Base-by-base conservation (phyloP, 176 grass and related monocot genomes). In the Carex kokanica region DNA sequence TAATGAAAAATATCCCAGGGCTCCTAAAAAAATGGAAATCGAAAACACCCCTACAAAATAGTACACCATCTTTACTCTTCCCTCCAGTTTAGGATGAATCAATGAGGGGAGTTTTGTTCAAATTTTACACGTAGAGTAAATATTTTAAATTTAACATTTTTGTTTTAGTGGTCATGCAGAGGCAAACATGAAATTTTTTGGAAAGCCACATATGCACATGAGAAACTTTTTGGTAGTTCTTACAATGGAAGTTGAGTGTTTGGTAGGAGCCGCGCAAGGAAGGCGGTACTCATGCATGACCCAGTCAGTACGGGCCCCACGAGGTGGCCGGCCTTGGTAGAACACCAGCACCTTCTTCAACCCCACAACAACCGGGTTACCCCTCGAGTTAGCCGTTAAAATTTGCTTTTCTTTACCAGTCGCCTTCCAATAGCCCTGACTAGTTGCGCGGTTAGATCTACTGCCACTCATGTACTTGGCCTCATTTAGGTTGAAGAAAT, bases 211-310 rank as follows among this genome's bases (percentile, higher is more conserved):
- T 21, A 45, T 20, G 36, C 16, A 45, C 38, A 12, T 8, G 41
- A 47, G 3, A 45, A 43, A 45, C 6, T 53, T 27, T 52, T 75
- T 27, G 43, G 5, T 75, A 75, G 31, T 61, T 21, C 84, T 86
- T 65, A 86, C 84, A 79, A 64, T 62, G 61, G 72, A 57, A 58
- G 65, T 78, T 78, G 84, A 79, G 61, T 83, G 68, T 59, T 88
- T 86, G 82, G 79, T 45, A 61, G 86, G 88, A 6, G 67, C 88
- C 3, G 79, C 62, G 36, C 88, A 88, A 23, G 89, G 84, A 31
- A 94, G 92, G 45, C 89, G 87, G 65, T 94, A 94, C 85, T 94
- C 92, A 58, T 94, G 92, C 92, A 94, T 94, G 20, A 94, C 82
- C 92, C 89, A 94, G 40, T 94, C 84, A 31, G 91, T 90, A 56